Evolutionary conservation across 2,329 filamentous ascomycete species (phyloP), one percentile per base, ranked within the genome.

Genomic region (Sporothrix dimorphospora): DNA sequence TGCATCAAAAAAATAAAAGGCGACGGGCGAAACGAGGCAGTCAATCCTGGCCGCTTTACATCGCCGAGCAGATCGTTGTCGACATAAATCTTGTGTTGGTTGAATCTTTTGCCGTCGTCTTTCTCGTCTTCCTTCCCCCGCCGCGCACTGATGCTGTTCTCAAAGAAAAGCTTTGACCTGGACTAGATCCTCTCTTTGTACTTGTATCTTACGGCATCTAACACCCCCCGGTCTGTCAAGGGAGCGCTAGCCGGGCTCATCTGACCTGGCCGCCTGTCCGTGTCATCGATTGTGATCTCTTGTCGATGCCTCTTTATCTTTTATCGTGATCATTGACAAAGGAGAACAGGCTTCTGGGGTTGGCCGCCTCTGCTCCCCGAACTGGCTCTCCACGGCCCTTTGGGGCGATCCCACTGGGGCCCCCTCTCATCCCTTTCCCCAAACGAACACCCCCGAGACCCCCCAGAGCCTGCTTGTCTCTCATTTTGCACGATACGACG

Each of bases 401-500:
- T 21, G 24, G 49, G n/a, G 49, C 21, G 49, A 53, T 53, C n/a
- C n/a, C 8, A 24, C 49, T 53, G n/a, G n/a, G 49, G 8, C 11
- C 49, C 49, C 34, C 57, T 21, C 40, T 40, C 30, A 9, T 21
- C 49, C 34, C 57, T 21, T 61, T 40, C 30, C 30, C 55, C n/a
- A n/a, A 38, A 61, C 16, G 34, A 40, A 55, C 53, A 30, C 24
- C 53, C 21, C 51, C 21, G 14, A 24, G 53, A 47, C 21, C 3
- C 24, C 16, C 3, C 30, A 7, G n/a, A n/a, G n/a, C n/a, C 16
- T 55, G 45, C 38, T 72, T 61, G n/a, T 61, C 40, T 21, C 61
- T 27, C 24, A 45, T 61, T 40, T 61, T 61, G 57, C 57, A 21
- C 57, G 57, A 61, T 61, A 30, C 30, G 19, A 61, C 57, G 57